A percentile compares a stretch with the other conserved stretches of the same genome.
Conservation (phyloP, 768 basidiomycete species). For the Mycena alexandri region DNA sequence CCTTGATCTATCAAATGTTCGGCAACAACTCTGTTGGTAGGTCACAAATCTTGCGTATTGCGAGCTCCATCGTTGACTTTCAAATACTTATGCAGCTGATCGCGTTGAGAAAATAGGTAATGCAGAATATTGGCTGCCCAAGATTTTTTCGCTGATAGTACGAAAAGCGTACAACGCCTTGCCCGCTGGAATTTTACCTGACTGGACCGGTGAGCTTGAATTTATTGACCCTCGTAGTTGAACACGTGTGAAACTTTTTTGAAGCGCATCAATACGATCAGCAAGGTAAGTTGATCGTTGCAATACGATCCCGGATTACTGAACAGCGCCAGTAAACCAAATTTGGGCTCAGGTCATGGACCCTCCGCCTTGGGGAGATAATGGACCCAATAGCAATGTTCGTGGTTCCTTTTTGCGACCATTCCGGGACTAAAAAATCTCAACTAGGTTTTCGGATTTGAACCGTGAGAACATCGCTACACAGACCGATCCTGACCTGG, state of each 20-base stretch:
- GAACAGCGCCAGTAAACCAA: conserved; percentile 50
- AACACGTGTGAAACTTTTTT: background rate
- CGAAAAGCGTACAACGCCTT: conserved; percentile 55
- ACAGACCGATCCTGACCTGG: too few relatives aligned
- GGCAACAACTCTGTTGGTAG: conserved; percentile 54
- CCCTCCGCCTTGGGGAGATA: conserved; percentile 36
- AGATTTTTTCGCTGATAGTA: background rate
- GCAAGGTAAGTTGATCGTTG: conserved; percentile 44
- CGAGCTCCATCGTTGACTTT: background rate
- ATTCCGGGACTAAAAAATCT: background rate
- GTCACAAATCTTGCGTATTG: background rate
- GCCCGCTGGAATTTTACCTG: conserved; percentile 54
- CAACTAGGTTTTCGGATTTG: conserved; percentile 11
- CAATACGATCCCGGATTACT: background rate
- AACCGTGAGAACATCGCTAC: too few relatives aligned
- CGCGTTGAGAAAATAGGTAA: conserved; percentile 54
- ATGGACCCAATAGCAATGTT: too few relatives aligned
- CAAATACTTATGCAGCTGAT: conserved; percentile 43
- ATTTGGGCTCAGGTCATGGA: conserved; percentile 57
- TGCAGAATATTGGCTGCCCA: background rate
- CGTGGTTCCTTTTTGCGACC: background rate
- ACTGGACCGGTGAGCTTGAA: conserved; percentile 51
- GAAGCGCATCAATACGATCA: conserved; percentile 59
- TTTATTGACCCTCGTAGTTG: background rate
- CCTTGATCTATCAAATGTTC: conserved; percentile 56